A percentile compares a stretch with the other conserved stretches of the same genome.
phyloP scores from a whole-genome alignment of 345 rosid genomes.

The Bruguiera sexangula region DNA sequence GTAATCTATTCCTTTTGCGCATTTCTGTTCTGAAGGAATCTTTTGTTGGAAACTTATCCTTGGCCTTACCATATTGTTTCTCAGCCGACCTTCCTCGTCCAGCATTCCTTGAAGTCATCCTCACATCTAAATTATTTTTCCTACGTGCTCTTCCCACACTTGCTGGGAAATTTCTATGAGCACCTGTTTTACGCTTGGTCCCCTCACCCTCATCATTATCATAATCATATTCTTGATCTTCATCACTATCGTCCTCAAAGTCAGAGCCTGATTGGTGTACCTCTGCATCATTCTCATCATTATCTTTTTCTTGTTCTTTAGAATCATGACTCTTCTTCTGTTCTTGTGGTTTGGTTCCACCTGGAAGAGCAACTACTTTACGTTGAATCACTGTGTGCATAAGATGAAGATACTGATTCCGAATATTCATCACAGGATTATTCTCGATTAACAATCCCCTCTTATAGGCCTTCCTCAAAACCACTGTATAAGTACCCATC shows the following conservation, averaged over 20 bases:
- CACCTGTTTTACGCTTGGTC: constrained; percentile 1
- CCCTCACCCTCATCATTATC: constrained; percentile 34
- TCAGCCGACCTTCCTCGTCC: constrained; percentile 12
- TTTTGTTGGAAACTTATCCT: background rate
- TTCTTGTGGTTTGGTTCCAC: constrained; percentile 40
- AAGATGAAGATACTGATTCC: constrained; percentile 72
- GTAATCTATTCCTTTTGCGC: background rate
- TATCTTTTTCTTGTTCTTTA: constrained; percentile 35
- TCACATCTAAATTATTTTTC: constrained; percentile 11
- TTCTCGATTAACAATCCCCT: constrained; percentile 68
- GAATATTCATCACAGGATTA: constrained; percentile 47
- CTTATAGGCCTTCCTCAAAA: constrained; percentile 67
- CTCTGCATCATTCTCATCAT: constrained; percentile 20
- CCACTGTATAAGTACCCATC: constrained; percentile 66
- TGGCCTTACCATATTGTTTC: background rate
- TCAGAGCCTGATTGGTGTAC: constrained; percentile 29
- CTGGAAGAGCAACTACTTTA: constrained; percentile 28
- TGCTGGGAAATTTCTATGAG: constrained; percentile 1
- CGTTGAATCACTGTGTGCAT: constrained; percentile 55
- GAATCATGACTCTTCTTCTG: constrained; percentile 26
- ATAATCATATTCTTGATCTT: constrained; percentile 20
- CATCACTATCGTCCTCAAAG: constrained; percentile 37
- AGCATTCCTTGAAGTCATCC: constrained; percentile 8
- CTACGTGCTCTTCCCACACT: constrained; percentile 4
- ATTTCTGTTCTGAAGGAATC: background rate